Percentiles rank a stretch among this genome's conserved stretches.
Evolutionary conservation across 169 alveolate species (phyloP).

Genomic region (Amoebophrya sp.): DNA sequence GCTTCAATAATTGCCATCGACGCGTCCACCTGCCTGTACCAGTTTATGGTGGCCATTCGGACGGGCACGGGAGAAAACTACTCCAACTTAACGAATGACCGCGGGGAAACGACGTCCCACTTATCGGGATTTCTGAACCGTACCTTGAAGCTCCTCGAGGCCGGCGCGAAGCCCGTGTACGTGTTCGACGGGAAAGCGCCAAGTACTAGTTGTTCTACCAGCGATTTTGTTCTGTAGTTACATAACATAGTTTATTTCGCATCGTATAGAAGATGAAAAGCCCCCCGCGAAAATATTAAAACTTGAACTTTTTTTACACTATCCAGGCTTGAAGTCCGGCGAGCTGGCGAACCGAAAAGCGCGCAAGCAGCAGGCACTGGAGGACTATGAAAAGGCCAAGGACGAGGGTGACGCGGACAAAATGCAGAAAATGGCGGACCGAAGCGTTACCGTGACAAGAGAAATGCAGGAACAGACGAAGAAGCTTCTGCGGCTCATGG

Average conservation of each 20-base stretch:
- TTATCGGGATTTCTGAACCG: conserved; percentile 74
- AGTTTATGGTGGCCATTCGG: conserved; percentile 80
- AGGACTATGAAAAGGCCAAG: conserved; percentile 64
- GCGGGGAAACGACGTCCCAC: conserved; percentile 84
- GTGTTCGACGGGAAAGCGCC: conserved; percentile 97
- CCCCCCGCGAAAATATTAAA: conserved; percentile 22
- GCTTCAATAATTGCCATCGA: conserved; percentile 86
- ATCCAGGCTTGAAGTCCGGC: conserved; percentile 32
- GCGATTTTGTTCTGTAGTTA: conserved; percentile 38
- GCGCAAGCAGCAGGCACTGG: conserved; percentile 75
- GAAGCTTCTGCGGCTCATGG: conserved; percentile 66
- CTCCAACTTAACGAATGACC: conserved; percentile 71
- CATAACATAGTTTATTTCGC: conserved; percentile 11
- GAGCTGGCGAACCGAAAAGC: conserved; percentile 67
- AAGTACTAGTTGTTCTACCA: conserved; percentile 67
- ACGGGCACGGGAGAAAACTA: conserved; percentile 59
- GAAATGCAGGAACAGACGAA: conserved; percentile 84
- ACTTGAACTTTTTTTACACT: too few species aligned
- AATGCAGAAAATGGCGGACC: conserved; percentile 73
- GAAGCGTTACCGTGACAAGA: conserved; percentile 80
- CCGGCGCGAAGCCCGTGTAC: conserved; percentile 88
- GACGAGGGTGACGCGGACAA: conserved; percentile 86
- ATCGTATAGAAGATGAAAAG: not conserved
- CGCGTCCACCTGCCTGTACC: conserved; percentile 90
- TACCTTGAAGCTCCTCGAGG: conserved; percentile 65